Evolutionary conservation across 768 basidiomycete species (phyloP).

Genomic region (Pleurotus tuoliensis): DNA sequence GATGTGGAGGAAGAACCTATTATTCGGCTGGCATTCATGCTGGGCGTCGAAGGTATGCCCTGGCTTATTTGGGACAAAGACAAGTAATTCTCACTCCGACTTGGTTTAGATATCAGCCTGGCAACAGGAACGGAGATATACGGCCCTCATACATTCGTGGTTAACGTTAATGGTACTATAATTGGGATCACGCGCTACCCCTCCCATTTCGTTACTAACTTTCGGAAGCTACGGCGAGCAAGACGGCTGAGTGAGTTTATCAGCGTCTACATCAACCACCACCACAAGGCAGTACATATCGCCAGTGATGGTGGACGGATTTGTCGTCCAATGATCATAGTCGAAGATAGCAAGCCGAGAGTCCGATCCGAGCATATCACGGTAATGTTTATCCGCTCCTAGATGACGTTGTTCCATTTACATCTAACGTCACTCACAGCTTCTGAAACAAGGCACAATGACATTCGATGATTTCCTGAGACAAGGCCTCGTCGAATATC

Average conservation of each 20-base stretch:
- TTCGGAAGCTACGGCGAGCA: slow-evolving; percentile 89
- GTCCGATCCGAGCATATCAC: slow-evolving; percentile 78
- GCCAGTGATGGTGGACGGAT: slow-evolving; percentile 97
- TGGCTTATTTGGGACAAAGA: not conserved
- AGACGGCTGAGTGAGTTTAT: slow-evolving; percentile 95
- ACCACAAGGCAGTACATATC: slow-evolving; percentile 92
- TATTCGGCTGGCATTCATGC: slow-evolving; percentile 82
- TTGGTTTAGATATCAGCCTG: slow-evolving; percentile 71
- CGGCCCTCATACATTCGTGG: slow-evolving; percentile 86
- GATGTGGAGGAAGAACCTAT: slow-evolving; percentile 97
- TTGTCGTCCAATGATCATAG: slow-evolving; percentile 96
- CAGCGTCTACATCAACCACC: slow-evolving; percentile 92
- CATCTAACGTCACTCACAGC: slow-evolving; percentile 33
- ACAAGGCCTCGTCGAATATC: slow-evolving; percentile 92
- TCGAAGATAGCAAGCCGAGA: slow-evolving; percentile 73
- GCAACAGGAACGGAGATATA: slow-evolving; percentile 96
- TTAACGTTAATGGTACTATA: slow-evolving; percentile 95
- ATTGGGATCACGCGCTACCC: slow-evolving; percentile 90
- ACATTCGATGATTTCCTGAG: slow-evolving; percentile 93
- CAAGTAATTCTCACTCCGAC: slow-evolving; percentile 9
- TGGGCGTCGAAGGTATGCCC: slow-evolving; percentile 89
- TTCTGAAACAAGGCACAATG: slow-evolving; percentile 72
- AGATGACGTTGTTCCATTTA: slow-evolving; percentile 5
- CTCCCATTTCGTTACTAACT: slow-evolving; percentile 79
- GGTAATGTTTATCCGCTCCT: slow-evolving; percentile 39